Base-by-base conservation (phyloP, 495 filamentous ascomycete species). In the Podospora tetraspora region DNA sequence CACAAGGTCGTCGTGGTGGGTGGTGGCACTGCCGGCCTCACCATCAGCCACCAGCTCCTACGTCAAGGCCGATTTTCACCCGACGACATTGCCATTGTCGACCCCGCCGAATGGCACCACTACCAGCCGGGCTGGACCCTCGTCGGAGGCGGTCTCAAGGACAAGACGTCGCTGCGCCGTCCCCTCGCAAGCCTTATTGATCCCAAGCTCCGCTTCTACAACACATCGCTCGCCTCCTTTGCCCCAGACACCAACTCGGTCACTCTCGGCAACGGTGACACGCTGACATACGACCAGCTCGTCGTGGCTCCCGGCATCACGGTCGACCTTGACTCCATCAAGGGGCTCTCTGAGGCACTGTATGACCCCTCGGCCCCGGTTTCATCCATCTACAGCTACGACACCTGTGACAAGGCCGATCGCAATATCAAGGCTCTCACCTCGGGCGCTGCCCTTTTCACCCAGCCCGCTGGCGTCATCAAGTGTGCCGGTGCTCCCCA, bases 101-200 rank as follows among this genome's bases (percentile, higher is more conserved):
- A 91, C 73, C 88, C 88, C 0, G 81, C 88, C 0, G 72, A 82
- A 68, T 87, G 82, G 78, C 88, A 91, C 77, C 84, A 90, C 80
- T 91, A 90, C 78, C 88, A 91, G 76, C 88, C 88, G 3, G 88
- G 88, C 65, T 91, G 88, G 88, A 90, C 88, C 12, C 81, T 91
- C 3, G 88, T 90, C 43, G 88, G 74, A 16, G 87, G 87, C 27
- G 88, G 88, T 16, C 80, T 91, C 59, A 89, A 87, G 72, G 79
- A 78, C 57, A 83, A 86, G 32, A 75, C 87, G 57, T 80, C 85
- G 2, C 79, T 89, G 59, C 82, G 82, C 22, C 78, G 79, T 61
- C 86, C 84, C 7, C 75, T 90, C 56, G 75, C 78, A 13, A 76
- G 76, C 63, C 74, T 89, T 25, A 79, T 89, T 34, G 83, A 89